Conservation (phyloP, 1,139 yeast genomes). For the Magnusiomyces tetraspermus region DNA sequence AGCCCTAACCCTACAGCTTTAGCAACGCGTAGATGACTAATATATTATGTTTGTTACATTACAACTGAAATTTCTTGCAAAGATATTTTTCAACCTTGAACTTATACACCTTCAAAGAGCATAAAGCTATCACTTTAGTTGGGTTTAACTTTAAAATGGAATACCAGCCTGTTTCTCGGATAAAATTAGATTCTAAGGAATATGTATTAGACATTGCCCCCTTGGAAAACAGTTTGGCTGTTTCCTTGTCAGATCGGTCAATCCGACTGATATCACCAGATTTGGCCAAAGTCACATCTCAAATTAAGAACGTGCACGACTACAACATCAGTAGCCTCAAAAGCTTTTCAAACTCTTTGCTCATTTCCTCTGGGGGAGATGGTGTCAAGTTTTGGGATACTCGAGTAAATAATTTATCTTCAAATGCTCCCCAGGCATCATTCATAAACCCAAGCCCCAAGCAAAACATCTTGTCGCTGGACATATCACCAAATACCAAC, state of each 20-base stretch:
- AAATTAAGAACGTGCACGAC: background rate
- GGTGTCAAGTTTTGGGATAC: constrained; percentile 68
- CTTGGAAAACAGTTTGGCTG: background rate
- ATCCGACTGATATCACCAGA: background rate
- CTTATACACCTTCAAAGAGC: too few relatives aligned
- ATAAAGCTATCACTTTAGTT: too few relatives aligned
- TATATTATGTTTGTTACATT: too few relatives aligned
- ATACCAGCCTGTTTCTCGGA: background rate
- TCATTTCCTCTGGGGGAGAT: constrained; percentile 41
- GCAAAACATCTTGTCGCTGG: constrained; percentile 16
- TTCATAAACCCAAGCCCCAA: constrained; percentile 5
- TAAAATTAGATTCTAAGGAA: background rate
- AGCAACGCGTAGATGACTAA: too few relatives aligned
- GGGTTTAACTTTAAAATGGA: background rate
- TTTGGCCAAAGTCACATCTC: background rate
- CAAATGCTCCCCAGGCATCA: constrained; percentile 22
- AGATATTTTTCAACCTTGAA: too few relatives aligned
- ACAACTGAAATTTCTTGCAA: too few relatives aligned
- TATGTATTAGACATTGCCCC: background rate
- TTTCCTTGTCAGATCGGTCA: constrained; percentile 1
- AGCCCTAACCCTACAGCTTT: too few relatives aligned
- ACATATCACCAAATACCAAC: constrained; percentile 28
- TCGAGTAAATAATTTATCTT: constrained; percentile 25
- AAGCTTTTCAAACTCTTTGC: constrained; percentile 19
- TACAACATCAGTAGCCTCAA: constrained; percentile 21